phyloP scores from a whole-genome alignment of 2,329 filamentous ascomycete species.

The Orbilia ellipsospora region DNA sequence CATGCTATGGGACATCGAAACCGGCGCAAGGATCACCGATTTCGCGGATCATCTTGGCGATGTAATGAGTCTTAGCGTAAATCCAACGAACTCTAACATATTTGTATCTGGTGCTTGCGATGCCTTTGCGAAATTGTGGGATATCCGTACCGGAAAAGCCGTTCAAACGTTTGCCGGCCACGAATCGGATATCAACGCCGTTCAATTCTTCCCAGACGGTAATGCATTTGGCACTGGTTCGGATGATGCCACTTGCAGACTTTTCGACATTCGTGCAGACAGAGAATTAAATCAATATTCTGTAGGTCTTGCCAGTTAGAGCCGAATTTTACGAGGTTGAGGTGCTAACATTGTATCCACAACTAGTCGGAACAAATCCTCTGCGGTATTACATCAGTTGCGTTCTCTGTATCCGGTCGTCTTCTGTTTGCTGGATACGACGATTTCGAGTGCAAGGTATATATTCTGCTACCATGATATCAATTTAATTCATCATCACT shows the following conservation, averaged over 20 bases:
- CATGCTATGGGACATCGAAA: conserved; percentile 99
- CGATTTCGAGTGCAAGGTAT: conserved; percentile 99
- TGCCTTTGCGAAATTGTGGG: conserved; percentile 98
- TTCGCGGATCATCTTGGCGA: conserved; percentile 98
- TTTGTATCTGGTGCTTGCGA: conserved; percentile 99
- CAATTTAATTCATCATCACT: conserved; percentile 3
- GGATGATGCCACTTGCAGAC: conserved; percentile 94
- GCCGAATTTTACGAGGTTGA: neutral
- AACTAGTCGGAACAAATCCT: conserved; percentile 91
- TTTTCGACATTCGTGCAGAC: conserved; percentile 98
- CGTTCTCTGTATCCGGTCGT: conserved; percentile 94
- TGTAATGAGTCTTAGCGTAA: conserved; percentile 99
- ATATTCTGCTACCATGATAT: conserved; percentile 60
- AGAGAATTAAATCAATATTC: conserved; percentile 78
- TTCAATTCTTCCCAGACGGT: conserved; percentile 98
- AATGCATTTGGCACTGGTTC: conserved; percentile 98
- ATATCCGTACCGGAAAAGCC: conserved; percentile 97
- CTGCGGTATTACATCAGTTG: conserved; percentile 97
- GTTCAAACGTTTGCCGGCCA: conserved; percentile 98
- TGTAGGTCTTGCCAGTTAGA: conserved; percentile 63
- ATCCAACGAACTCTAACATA: conserved; percentile 98
- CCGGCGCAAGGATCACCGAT: conserved; percentile 94
- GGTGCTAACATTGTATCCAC: conserved; percentile 6
- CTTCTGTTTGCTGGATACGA: conserved; percentile 97
- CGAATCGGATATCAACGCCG: conserved; percentile 99